These are phyloP conservation scores for Alternaria hordeiaustralica DNA, from an alignment of 2,329 filamentous ascomycete species.

Conservation along the genomic window DNA sequence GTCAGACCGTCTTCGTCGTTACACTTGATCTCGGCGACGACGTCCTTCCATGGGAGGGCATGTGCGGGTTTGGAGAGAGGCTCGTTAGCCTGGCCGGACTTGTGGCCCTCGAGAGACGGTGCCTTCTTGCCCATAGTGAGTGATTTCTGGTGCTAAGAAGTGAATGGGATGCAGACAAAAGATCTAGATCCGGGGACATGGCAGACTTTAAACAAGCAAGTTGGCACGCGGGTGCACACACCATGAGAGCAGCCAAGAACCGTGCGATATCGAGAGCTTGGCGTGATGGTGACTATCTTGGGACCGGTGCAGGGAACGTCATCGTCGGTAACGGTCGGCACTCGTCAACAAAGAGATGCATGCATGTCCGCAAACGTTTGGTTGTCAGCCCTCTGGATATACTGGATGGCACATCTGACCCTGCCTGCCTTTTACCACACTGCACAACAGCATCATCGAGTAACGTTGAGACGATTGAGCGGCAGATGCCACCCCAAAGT, in stretches of 20 bases:
- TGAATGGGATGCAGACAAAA: conserved; percentile 33
- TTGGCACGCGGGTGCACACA: conserved; percentile 27
- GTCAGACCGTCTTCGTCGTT: conserved; percentile 72
- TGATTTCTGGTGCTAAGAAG: conserved; percentile 30
- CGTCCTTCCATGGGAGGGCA: conserved; percentile 60
- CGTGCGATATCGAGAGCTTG: conserved; percentile 35
- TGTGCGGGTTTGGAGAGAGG: conserved; percentile 69
- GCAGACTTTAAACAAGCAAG: conserved; percentile 37
- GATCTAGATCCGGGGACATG: conserved; percentile 37
- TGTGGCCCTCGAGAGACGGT: conserved; percentile 46
- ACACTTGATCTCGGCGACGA: conserved; percentile 65
- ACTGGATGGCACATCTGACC: conserved; percentile 9
- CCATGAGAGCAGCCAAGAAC: conserved; percentile 39
- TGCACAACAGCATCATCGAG: not conserved
- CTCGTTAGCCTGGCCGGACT: conserved; percentile 56
- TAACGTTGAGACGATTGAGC: not conserved
- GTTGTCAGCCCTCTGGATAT: conserved; percentile 3
- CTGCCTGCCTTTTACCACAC: not conserved
- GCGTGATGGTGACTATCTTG: conserved; percentile 35
- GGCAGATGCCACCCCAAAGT: not conserved
- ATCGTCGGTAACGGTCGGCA: conserved; percentile 31
- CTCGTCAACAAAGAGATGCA: conserved; percentile 19
- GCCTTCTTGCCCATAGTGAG: conserved; percentile 49
- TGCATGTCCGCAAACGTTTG: conserved; percentile 15
- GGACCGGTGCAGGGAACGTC: conserved; percentile 33